Percentiles rank a stretch among this genome's conserved stretches.
phyloP scores from a whole-genome alignment of 2,329 filamentous ascomycete genomes.

The Zarea fungicola region DNA sequence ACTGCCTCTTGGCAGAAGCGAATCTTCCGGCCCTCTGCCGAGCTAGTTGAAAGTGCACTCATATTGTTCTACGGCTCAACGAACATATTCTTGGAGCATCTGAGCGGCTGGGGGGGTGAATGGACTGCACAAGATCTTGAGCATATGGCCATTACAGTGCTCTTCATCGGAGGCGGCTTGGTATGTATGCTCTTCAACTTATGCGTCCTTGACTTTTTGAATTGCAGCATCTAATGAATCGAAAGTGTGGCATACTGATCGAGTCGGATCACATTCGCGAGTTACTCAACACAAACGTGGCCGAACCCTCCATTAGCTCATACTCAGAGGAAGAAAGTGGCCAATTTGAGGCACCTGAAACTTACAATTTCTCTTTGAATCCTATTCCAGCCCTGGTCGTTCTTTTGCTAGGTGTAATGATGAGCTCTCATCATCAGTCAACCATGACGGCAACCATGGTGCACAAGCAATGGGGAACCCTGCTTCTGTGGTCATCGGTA shows the following conservation, averaged over 20 bases:
- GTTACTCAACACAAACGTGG: slow-evolving; percentile 54
- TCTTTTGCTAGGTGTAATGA: slow-evolving; percentile 84
- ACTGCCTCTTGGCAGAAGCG: slow-evolving; percentile 34
- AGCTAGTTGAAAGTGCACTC: slow-evolving; percentile 83
- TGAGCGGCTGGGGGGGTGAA: slow-evolving; percentile 62
- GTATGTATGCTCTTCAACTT: no score
- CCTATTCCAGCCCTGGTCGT: slow-evolving; percentile 85
- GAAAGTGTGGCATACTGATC: slow-evolving; percentile 73
- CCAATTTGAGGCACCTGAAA: slow-evolving; percentile 52
- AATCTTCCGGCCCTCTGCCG: slow-evolving; percentile 70
- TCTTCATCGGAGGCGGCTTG: slow-evolving; percentile 90
- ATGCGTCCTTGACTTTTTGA: no score
- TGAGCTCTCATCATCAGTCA: slow-evolving; percentile 83
- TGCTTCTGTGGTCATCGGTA: slow-evolving; percentile 75
- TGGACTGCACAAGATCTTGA: slow-evolving; percentile 83
- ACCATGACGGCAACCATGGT: slow-evolving; percentile 86
- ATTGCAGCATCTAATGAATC: no score
- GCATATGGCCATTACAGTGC: slow-evolving; percentile 84
- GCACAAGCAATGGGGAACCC: slow-evolving; percentile 86
- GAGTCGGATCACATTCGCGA: slow-evolving; percentile 68
- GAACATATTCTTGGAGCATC: slow-evolving; percentile 89
- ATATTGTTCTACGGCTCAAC: slow-evolving; percentile 87
- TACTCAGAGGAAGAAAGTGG: slow-evolving; percentile 42
- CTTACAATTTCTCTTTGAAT: slow-evolving; percentile 75
- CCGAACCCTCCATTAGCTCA: slow-evolving; percentile 28